These are phyloP conservation scores for Penicillium coprophilum DNA, from an alignment of 495 filamentous ascomycete species.

Conservation along the genomic window DNA sequence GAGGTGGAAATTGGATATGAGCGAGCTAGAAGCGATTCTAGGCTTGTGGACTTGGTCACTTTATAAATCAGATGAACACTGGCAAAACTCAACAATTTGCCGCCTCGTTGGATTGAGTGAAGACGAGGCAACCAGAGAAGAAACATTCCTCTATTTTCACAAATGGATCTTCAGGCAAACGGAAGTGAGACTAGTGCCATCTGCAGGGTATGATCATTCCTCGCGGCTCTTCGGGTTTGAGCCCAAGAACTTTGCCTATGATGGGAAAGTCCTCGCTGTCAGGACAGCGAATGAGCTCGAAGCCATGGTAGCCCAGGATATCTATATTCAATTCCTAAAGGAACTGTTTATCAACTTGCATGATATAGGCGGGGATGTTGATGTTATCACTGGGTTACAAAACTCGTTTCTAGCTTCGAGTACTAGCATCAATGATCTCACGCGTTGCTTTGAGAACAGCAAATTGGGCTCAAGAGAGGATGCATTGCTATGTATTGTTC, in stretches of 20 bases:
- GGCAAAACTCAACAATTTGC: slow-evolving; percentile 15
- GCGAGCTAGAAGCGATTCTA: slow-evolving; percentile 37
- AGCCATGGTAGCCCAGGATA: slow-evolving; percentile 39
- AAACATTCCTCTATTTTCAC: slow-evolving; percentile 36
- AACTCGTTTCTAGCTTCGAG: slow-evolving; percentile 20
- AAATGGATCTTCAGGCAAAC: slow-evolving; percentile 42
- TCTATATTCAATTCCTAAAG: slow-evolving; percentile 37
- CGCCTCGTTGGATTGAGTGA: slow-evolving; percentile 32
- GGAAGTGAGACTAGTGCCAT: slow-evolving; percentile 28
- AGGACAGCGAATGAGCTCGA: slow-evolving; percentile 27
- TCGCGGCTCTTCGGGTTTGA: slow-evolving; percentile 28
- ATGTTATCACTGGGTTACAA: slow-evolving; percentile 20
- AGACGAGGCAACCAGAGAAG: slow-evolving; percentile 20
- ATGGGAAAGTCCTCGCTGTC: slow-evolving; percentile 27
- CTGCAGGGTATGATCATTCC: slow-evolving; percentile 20
- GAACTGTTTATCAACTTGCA: slow-evolving; percentile 11
- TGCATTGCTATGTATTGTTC: slow-evolving; percentile 39
- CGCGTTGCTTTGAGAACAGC: slow-evolving; percentile 24
- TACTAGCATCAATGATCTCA: slow-evolving; percentile 27
- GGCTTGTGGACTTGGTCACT: slow-evolving; percentile 40
- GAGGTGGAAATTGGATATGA: slow-evolving; percentile 28
- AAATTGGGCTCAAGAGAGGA: slow-evolving; percentile 37
- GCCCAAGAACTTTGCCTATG: slow-evolving; percentile 5
- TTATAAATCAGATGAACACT: slow-evolving; percentile 23
- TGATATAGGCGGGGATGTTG: slow-evolving; percentile 21